Percentiles rank a stretch among this genome's conserved stretches.
phyloP scores from a whole-genome alignment of 1,284 basidiomycete species.

The Veloboletus limbatus region DNA sequence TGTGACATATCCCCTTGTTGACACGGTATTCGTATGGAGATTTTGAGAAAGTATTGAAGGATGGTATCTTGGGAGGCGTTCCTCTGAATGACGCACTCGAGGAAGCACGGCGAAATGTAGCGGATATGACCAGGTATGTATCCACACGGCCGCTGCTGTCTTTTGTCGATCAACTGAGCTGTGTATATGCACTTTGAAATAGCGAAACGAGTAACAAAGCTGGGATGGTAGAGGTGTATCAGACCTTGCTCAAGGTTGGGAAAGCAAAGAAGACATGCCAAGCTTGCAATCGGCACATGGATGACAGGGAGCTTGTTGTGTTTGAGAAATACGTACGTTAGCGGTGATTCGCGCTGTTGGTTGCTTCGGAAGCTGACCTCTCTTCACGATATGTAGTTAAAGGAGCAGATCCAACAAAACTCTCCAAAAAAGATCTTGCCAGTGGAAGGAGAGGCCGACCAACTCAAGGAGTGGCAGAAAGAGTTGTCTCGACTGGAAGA shows the following conservation, averaged over 20 bases:
- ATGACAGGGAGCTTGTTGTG: slow-evolving; percentile 54
- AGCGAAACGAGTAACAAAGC: slow-evolving; percentile 29
- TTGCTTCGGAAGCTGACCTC: background rate
- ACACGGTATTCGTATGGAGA: slow-evolving; percentile 35
- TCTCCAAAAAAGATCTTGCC: slow-evolving; percentile 42
- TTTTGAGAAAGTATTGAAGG: slow-evolving; percentile 53
- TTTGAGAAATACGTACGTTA: slow-evolving; percentile 67
- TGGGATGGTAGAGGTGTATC: slow-evolving; percentile 57
- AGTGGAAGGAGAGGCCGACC: slow-evolving; percentile 37
- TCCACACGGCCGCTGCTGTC: background rate
- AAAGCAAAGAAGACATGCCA: slow-evolving; percentile 69
- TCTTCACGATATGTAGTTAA: slow-evolving; percentile 40
- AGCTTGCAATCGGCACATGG: slow-evolving; percentile 73
- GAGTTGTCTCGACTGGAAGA: slow-evolving; percentile 59
- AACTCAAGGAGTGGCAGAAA: slow-evolving; percentile 59
- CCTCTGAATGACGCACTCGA: slow-evolving; percentile 57
- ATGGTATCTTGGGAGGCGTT: slow-evolving; percentile 41
- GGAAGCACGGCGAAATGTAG: slow-evolving; percentile 53
- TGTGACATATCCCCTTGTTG: background rate
- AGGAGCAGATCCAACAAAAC: slow-evolving; percentile 51
- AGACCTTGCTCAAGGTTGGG: slow-evolving; percentile 59
- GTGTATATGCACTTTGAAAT: background rate
- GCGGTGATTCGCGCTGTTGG: background rate
- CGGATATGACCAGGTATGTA: slow-evolving; percentile 53
- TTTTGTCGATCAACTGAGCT: background rate